Evolutionary conservation across 176 grass and related monocot species (phyloP), one percentile per base, ranked within the genome.

Genomic region (Elymus sibiricus): DNA sequence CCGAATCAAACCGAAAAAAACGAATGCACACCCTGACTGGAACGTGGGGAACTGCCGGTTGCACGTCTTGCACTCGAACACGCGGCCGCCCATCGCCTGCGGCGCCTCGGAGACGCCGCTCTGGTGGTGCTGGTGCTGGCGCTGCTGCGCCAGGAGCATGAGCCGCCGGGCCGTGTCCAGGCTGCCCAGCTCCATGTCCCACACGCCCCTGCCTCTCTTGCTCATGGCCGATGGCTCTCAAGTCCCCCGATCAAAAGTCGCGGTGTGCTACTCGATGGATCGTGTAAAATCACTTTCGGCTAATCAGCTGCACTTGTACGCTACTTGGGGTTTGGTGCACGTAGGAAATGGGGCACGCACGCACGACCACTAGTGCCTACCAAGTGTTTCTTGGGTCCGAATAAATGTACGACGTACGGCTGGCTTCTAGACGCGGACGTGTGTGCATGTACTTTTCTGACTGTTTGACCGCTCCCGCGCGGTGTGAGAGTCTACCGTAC

Each of bases 21-120:
- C n/a, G n/a, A n/a, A n/a, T n/a, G n/a, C n/a, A n/a, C n/a, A n/a
- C n/a, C n/a, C n/a, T n/a, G n/a, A n/a, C 89, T 99, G 97, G 88
- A 99, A 99, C 56, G 97, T 94, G 1, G 89, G 83, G 86, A 99
- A 99, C 86, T 79, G 79, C 3, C 94, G 90, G 84, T 49, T 91
- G 82, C 97, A 96, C 17, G 97, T 99, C 84, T 96, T 99, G 94
- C 97, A 99, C 93, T 95, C 88, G 82, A 96, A 99, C 43, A 90
- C 83, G 74, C 92, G 91, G 73, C 70, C 78, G 34, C 12, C 60
- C 22, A 47, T 21, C 25, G 82, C 38, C 55, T 29, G 47, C 34
- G 11, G 44, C 43, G 14, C 42, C 83, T 0, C 13, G 4, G 39
- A 9, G 2, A 62, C 34, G 53, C 19, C 44, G 63, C 53, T 61